Conservation (phyloP, 768 basidiomycete genomes). For the Russula sp. region DNA sequence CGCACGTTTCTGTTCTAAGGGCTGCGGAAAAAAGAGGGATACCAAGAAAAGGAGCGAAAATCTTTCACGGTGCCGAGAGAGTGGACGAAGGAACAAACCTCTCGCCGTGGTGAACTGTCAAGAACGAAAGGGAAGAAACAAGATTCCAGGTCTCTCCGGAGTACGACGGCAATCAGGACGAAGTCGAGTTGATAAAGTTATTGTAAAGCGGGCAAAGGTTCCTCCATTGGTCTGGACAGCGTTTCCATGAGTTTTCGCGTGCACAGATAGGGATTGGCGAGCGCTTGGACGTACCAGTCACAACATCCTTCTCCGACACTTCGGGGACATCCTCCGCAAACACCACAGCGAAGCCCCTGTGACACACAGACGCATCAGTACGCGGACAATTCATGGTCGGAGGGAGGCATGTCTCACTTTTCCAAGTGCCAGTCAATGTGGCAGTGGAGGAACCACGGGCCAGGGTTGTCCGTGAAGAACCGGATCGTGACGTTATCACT, state of each 20-base stretch:
- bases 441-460: conserved; percentile 27
- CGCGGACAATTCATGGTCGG: no score
- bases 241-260: neutral
- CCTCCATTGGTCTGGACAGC: conserved; percentile 1
- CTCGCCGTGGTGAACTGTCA: neutral
- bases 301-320: neutral
- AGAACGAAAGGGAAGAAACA: neutral
- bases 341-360: conserved; percentile 11
- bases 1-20: neutral
- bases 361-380: neutral
- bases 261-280: neutral
- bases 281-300: conserved; percentile 1
- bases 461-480: conserved; percentile 20
- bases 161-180: neutral
- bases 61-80: neutral
- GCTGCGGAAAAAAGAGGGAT: neutral
- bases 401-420: neutral
- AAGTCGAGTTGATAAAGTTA: neutral
- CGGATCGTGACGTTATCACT: conserved; percentile 25
- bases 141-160: neutral
- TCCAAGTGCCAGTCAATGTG: conserved; percentile 30
- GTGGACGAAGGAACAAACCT: neutral
- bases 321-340: conserved; percentile 14
- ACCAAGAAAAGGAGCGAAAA: neutral
- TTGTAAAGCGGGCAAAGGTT: conserved; percentile 6